phyloP scores from a whole-genome alignment of 441 rosid species.

The Breynia disticha region DNA sequence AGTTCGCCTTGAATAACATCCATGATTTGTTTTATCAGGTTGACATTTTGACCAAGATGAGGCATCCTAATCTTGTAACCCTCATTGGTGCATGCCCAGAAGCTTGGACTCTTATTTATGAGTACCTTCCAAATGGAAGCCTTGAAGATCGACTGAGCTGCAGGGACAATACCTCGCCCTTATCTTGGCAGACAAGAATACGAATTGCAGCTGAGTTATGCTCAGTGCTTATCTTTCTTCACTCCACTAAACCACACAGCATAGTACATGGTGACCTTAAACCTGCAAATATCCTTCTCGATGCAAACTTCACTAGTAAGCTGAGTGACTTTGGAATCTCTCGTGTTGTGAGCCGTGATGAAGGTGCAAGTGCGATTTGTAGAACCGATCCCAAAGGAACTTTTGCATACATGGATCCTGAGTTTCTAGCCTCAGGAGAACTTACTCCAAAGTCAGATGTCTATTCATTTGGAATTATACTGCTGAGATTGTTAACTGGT shows the following conservation, averaged over 20 bases:
- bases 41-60: slow-evolving; percentile 70
- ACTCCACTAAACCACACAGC: slow-evolving; percentile 63
- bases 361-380: slow-evolving; percentile 27
- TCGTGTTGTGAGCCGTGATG: slow-evolving; percentile 31
- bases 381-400: slow-evolving; percentile 70
- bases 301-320: slow-evolving; percentile 64
- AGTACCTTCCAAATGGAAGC: slow-evolving; percentile 79
- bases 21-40: slow-evolving; percentile 42
- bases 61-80: slow-evolving; percentile 88
- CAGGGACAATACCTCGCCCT: slow-evolving; percentile 63
- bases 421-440: slow-evolving; percentile 64
- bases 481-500: slow-evolving; percentile 71
- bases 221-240: slow-evolving; percentile 81
- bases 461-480: slow-evolving; percentile 81
- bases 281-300: slow-evolving; percentile 79
- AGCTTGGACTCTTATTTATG: slow-evolving; percentile 73
- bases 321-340: slow-evolving; percentile 81
- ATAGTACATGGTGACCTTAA: slow-evolving; percentile 89
- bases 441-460: slow-evolving; percentile 83
- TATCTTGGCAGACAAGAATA: slow-evolving; percentile 81
- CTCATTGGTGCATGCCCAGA: slow-evolving; percentile 93
- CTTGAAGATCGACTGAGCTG: slow-evolving; percentile 91
- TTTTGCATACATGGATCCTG: slow-evolving; percentile 74
- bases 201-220: slow-evolving; percentile 76
- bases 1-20: slow-evolving; percentile 13